Conservation (phyloP, 208 protist species). For the Leishmania amazonensis region DNA sequence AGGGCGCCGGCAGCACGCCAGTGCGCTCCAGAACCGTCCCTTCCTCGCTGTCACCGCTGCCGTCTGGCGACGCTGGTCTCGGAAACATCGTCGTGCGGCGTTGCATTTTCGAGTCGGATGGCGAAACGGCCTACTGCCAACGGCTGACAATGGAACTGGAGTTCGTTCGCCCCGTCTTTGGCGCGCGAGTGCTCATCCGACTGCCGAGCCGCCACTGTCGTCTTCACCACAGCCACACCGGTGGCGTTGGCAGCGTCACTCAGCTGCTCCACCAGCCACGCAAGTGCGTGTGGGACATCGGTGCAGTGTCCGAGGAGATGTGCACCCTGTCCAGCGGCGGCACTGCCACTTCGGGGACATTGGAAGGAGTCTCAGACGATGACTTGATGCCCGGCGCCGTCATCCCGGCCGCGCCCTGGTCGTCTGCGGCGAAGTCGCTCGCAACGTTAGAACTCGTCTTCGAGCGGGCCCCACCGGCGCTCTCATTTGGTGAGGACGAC, state of each 20-base stretch:
- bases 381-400: conserved; percentile 21
- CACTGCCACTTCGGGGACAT: not conserved
- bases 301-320: conserved; percentile 39
- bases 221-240: conserved; percentile 43
- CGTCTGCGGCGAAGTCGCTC: conserved; percentile 2
- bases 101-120: conserved; percentile 30
- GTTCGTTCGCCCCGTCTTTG: conserved; percentile 32
- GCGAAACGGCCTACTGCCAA: conserved; percentile 29
- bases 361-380: conserved; percentile 8
- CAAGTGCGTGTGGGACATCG: conserved; percentile 61
- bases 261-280: conserved; percentile 42
- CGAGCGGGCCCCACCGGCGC: conserved; percentile 19
- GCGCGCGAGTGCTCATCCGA: conserved; percentile 41
- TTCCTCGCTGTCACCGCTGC: not conserved
- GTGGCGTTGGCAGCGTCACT: conserved; percentile 43
- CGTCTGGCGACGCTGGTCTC: conserved; percentile 8
- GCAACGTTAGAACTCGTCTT: conserved; percentile 36
- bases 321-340: conserved; percentile 7
- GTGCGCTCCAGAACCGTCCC: not conserved
- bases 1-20: not conserved
- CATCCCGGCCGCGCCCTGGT: not conserved
- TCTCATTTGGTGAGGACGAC: conserved; percentile 26
- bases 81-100: conserved; percentile 26
- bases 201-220: conserved; percentile 65
- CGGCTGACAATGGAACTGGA: conserved; percentile 35